Percentiles rank a stretch among this genome's conserved stretches.
phyloP scores from a whole-genome alignment of 1,139 yeast genomes.

The Candida pseudoviswanathii region DNA sequence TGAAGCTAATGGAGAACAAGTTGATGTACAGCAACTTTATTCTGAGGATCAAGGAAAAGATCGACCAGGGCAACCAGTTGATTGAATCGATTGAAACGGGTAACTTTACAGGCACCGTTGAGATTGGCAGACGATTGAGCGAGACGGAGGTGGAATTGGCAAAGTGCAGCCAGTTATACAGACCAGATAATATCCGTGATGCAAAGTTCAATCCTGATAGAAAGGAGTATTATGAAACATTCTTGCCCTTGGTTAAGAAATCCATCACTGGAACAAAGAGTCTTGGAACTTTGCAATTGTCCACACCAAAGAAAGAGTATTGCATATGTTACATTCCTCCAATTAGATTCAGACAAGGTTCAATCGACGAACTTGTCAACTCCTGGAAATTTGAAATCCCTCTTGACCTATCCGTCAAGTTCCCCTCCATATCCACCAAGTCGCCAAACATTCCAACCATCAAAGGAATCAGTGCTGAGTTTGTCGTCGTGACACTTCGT shows the following conservation, averaged over 20 bases:
- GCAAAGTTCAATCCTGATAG: slow-evolving; percentile 13
- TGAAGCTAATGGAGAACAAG: slow-evolving; percentile 22
- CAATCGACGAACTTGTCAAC: slow-evolving; percentile 13
- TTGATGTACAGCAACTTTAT: slow-evolving; percentile 30
- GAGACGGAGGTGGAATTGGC: slow-evolving; percentile 22
- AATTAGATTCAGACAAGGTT: slow-evolving; percentile 20
- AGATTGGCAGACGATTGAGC: slow-evolving; percentile 18
- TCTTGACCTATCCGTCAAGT: slow-evolving; percentile 19
- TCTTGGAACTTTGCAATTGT: slow-evolving; percentile 23
- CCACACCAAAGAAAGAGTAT: slow-evolving; percentile 32
- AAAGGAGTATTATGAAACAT: slow-evolving; percentile 17
- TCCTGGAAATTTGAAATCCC: slow-evolving; percentile 37
- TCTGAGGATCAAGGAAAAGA: slow-evolving; percentile 30
- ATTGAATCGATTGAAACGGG: slow-evolving; percentile 20
- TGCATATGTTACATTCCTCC: slow-evolving; percentile 38
- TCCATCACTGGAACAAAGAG: slow-evolving; percentile 18
- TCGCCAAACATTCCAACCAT: slow-evolving; percentile 28
- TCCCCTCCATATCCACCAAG: slow-evolving; percentile 9
- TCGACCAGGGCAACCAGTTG: slow-evolving; percentile 25
- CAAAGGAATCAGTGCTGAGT: slow-evolving; percentile 31
- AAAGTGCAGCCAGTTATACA: slow-evolving; percentile 24
- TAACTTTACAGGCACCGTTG: slow-evolving; percentile 18
- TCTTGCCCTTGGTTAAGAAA: slow-evolving; percentile 18
- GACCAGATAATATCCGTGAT: slow-evolving; percentile 14
- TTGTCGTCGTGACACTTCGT: slow-evolving; percentile 35